Percentiles rank a stretch among this genome's conserved stretches.
phyloP scores from a whole-genome alignment of 768 basidiomycete genomes.

The Calocybe cyanea region DNA sequence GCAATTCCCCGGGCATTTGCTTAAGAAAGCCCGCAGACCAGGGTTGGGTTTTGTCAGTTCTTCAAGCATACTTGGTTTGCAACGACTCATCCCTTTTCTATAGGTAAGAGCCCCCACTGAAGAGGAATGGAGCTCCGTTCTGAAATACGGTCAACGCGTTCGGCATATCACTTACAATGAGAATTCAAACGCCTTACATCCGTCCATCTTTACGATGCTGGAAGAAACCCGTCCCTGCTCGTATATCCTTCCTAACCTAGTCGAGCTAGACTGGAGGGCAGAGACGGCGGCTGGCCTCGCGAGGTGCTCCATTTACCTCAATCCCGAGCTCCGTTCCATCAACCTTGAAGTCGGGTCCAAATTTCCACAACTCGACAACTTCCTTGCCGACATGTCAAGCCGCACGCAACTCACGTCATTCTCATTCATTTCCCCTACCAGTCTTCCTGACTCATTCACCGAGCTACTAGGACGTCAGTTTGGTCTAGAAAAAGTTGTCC shows the following conservation, averaged over 20 bases:
- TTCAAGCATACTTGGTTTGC: not conserved
- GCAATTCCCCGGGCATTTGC: constrained; percentile 61
- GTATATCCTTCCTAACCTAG: constrained; percentile 67
- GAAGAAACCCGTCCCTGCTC: constrained; percentile 59
- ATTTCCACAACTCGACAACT: constrained; percentile 54
- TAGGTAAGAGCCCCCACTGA: constrained; percentile 60
- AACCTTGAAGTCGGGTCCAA: constrained; percentile 60
- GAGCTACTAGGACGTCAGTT: constrained; percentile 59
- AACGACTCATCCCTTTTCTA: constrained; percentile 1
- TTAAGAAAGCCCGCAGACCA: constrained; percentile 69
- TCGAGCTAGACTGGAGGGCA: constrained; percentile 68
- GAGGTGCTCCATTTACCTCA: constrained; percentile 61
- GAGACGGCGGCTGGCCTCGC: constrained; percentile 65
- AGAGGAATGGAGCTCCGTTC: constrained; percentile 66
- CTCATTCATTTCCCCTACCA: constrained; percentile 65
- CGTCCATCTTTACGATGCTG: constrained; percentile 64
- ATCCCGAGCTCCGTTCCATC: constrained; percentile 55
- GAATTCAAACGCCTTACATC: constrained; percentile 55
- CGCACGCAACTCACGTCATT: constrained; percentile 63
- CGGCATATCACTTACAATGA: constrained; percentile 70
- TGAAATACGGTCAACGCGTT: constrained; percentile 66
- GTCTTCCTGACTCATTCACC: constrained; percentile 68
- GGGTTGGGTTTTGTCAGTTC: constrained; percentile 71
- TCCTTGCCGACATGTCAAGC: constrained; percentile 62
- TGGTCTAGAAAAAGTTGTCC: constrained; percentile 53